Evolutionary conservation across 75 land plant species (phyloP), one percentile per base, ranked within the genome.

Genomic region (Picea glauca): DNA sequence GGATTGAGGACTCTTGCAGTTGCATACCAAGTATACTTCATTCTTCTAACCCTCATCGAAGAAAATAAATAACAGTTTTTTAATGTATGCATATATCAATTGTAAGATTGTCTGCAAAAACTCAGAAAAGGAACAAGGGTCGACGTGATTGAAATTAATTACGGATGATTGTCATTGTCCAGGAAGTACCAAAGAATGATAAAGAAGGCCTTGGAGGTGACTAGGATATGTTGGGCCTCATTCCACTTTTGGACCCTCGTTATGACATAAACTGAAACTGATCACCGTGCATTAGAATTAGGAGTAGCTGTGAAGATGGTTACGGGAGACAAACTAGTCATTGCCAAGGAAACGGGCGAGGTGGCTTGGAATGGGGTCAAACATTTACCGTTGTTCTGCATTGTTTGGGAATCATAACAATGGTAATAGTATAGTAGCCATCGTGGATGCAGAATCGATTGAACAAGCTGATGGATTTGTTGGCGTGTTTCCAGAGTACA

Each of bases 1-100:
- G 90, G 90, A 15, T 74, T 88, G 6, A 83, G 90, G 30, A 85
- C 88, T 21, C 83, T 88, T 60, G 90, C 83, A 58, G 90, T 88
- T 79, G 90, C 90, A 60, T 70, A 64, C 38, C 84, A 85, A 75
- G 87, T 81, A 76, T 12, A 5, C 9, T 20, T 65, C 23, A 76
- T 20, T 2, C 62, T 58, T 35, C 3, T 3, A 35, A 35, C 38
- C 38, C 38, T 35, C 38, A 35, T 35, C 3, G 38, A 35, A 35
- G 38, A 35, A 35, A 35, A 35, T 35, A 35, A 35, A 35, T 35
- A 35, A 35, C 38, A 35, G 3, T 3, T 35, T 3, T 35, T 1
- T 0, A 35, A 35, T 35, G 1, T 35, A 35, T 35, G 38, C 38
- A 35, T 35, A 35, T 26, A 26, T 26, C 26, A 26, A 26, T 26